These are phyloP conservation scores for Bacidia rubella DNA, from an alignment of 495 filamentous ascomycete species.

Conservation along the genomic window DNA sequence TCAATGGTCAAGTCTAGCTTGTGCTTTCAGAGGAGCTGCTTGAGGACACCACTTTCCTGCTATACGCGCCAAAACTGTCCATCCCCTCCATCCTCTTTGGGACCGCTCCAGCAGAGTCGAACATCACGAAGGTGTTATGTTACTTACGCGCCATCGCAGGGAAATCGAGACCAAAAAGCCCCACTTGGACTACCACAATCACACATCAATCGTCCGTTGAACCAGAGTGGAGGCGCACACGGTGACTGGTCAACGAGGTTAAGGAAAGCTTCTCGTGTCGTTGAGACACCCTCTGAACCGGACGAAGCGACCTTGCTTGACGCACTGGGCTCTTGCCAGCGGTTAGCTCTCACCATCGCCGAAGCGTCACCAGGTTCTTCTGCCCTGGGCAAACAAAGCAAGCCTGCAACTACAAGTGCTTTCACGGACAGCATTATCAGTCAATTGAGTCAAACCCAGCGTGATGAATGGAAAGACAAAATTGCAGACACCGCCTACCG, in stretches of 20 bases:
- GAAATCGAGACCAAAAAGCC: too few species aligned
- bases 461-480: conserved; percentile 24
- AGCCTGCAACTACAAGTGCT: conserved; percentile 37
- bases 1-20: too few species aligned
- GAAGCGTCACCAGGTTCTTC: conserved; percentile 3
- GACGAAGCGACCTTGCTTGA: conserved; percentile 28
- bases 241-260: conserved; percentile 1
- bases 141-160: too few species aligned
- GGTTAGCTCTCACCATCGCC: conserved; percentile 26
- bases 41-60: too few species aligned
- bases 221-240: too few species aligned
- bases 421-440: not conserved
- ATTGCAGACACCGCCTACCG: conserved; percentile 44
- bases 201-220: too few species aligned
- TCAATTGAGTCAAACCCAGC: conserved; percentile 9
- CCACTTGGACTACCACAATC: too few species aligned
- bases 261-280: conserved; percentile 4
- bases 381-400: not conserved
- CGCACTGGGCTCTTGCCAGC: conserved; percentile 33
- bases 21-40: too few species aligned
- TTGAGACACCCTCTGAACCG: conserved; percentile 25
- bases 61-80: too few species aligned
- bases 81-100: too few species aligned
- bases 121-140: too few species aligned
- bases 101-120: too few species aligned